Percentiles rank a stretch among this genome's conserved stretches.
Conservation (phyloP, 257 asterid species). For the Solanum ahanhuiri region DNA sequence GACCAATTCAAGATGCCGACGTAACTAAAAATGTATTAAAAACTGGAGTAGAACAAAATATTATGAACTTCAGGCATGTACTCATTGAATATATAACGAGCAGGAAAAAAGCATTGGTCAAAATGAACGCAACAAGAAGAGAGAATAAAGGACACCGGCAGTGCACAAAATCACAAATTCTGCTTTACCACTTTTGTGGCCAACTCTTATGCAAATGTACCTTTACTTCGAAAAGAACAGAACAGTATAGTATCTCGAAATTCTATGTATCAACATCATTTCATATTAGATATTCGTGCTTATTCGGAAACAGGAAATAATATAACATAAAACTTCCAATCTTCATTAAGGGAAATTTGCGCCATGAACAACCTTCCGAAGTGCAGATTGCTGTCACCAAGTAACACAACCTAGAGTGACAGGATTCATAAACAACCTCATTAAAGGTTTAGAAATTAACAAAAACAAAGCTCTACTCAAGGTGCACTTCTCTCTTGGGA, state of each 20-base stretch:
- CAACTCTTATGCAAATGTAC: neutral
- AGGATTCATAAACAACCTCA: neutral
- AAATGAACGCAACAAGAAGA: neutral
- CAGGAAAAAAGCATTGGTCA: neutral
- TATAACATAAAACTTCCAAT: neutral
- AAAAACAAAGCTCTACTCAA: slow-evolving; percentile 18
- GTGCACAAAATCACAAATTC: neutral
- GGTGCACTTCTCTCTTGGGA: slow-evolving; percentile 55
- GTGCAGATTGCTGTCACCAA: neutral
- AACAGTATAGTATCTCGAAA: neutral
- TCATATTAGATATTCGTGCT: neutral
- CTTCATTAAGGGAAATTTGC: neutral
- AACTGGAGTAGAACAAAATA: neutral
- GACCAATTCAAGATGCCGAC: neutral
- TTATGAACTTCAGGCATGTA: neutral
- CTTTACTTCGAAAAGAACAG: neutral
- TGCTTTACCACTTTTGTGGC: neutral
- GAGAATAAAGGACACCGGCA: neutral
- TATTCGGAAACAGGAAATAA: neutral
- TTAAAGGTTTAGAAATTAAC: neutral
- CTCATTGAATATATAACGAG: neutral
- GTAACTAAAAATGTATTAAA: neutral
- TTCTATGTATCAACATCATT: neutral
- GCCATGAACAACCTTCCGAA: neutral
- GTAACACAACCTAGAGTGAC: neutral